Percentiles rank a stretch among this genome's conserved stretches.
These are phyloP conservation scores for Crithidia acanthocephali DNA, from an alignment of 208 protist species.

Conservation along the genomic window DNA sequence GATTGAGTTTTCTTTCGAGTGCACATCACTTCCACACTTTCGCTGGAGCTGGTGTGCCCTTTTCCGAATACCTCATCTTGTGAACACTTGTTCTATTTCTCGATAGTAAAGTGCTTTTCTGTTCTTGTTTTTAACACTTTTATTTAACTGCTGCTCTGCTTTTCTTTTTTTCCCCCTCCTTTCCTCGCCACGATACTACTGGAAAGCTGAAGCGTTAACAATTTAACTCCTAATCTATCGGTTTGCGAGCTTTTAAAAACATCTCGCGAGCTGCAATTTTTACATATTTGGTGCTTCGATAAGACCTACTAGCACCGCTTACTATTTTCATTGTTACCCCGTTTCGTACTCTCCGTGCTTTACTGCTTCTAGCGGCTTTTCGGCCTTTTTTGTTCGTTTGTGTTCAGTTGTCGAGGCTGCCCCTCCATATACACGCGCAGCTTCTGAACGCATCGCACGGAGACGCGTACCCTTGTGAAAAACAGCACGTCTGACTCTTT, in stretches of 20 bases:
- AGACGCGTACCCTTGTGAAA: too few species aligned
- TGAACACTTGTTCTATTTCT: background rate
- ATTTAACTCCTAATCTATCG: background rate
- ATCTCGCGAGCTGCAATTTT: too few species aligned
- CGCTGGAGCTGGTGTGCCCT: too few species aligned
- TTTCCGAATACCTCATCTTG: too few species aligned
- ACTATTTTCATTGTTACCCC: too few species aligned
- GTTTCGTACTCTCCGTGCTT: background rate
- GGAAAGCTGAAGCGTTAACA: background rate
- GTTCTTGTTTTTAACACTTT: background rate
- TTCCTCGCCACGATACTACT: background rate
- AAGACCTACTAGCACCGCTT: too few species aligned
- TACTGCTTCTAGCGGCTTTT: background rate
- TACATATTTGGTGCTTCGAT: too few species aligned
- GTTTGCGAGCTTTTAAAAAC: background rate
- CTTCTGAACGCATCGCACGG: background rate
- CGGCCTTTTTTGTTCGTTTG: background rate
- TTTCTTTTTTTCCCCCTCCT: background rate
- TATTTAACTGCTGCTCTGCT: too few species aligned
- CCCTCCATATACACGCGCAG: background rate
- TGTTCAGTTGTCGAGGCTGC: background rate
- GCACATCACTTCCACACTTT: too few species aligned
- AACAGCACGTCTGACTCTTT: background rate
- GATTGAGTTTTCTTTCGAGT: too few species aligned
- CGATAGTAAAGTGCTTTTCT: too few species aligned